phyloP scores from a whole-genome alignment of 331 rosid genomes.

The Rosa hybrid region DNA sequence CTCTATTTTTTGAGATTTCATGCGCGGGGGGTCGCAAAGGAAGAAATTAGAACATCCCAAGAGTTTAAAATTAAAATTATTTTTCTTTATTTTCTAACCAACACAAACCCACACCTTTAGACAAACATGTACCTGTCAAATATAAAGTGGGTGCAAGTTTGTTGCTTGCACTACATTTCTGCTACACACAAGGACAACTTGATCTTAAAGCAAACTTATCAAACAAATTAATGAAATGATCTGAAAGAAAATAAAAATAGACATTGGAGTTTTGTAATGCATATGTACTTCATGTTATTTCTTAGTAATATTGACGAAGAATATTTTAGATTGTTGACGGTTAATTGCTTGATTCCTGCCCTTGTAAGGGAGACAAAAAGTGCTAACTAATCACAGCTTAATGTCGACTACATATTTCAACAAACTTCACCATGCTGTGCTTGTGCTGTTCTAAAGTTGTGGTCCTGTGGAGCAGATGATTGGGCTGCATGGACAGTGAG shows the following conservation, averaged over 20 bases:
- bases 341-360: no score
- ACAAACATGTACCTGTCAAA: no score
- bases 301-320: neutral
- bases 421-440: neutral
- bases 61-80: no score
- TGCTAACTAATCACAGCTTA: neutral
- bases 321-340: no score
- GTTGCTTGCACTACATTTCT: no score
- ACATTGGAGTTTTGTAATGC: neutral
- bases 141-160: no score
- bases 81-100: no score
- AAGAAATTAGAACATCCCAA: no score
- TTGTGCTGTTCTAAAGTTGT: neutral
- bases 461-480: neutral
- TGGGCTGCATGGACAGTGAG: conserved; percentile 20
- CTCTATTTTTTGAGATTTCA: no score
- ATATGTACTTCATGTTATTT: neutral
- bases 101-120: no score
- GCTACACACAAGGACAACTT: no score
- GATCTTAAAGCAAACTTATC: neutral
- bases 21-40: no score
- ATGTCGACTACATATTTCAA: neutral
- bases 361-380: neutral
- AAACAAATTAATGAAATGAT: neutral
- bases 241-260: neutral